These are phyloP conservation scores for Xylariaceae sp. DNA, from an alignment of 2,329 filamentous ascomycete genomes.

Conservation along the genomic window DNA sequence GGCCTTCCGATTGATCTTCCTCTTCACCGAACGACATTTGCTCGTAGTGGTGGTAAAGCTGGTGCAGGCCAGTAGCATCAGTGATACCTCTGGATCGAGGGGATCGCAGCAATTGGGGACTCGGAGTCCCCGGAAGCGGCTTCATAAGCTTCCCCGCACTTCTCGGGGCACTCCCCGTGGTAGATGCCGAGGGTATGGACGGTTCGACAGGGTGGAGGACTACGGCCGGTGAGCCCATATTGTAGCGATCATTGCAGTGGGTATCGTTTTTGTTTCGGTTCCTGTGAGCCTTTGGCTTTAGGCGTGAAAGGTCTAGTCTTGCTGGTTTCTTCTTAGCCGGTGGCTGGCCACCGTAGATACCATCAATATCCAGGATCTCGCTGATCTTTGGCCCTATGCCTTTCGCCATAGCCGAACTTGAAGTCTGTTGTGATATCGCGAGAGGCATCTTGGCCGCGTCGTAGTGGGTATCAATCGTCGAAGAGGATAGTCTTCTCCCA, in stretches of 20 bases:
- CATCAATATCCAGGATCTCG: slow-evolving; percentile 42
- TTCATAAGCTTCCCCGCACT: slow-evolving; percentile 16
- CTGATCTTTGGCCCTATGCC: slow-evolving; percentile 45
- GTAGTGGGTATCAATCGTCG: slow-evolving; percentile 53
- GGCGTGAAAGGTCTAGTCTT: slow-evolving; percentile 43
- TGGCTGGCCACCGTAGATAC: slow-evolving; percentile 23
- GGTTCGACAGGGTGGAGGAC: slow-evolving; percentile 29
- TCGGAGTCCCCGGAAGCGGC: slow-evolving; percentile 21
- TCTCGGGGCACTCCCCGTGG: slow-evolving; percentile 6
- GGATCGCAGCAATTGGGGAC: slow-evolving; percentile 1
- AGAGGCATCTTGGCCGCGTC: slow-evolving; percentile 51
- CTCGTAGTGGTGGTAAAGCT: slow-evolving; percentile 55
- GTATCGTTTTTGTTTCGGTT: slow-evolving; percentile 23
- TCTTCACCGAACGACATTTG: slow-evolving; percentile 46
- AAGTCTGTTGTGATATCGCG: slow-evolving; percentile 55
- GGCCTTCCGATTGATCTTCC: slow-evolving; percentile 14
- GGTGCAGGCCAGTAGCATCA: slow-evolving; percentile 39
- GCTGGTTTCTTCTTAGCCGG: slow-evolving; percentile 40
- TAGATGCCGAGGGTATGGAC: slow-evolving; percentile 8
- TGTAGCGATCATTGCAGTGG: slow-evolving; percentile 32
- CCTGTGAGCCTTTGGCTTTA: slow-evolving; percentile 35
- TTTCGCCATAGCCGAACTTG: slow-evolving; percentile 53
- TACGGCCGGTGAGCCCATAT: slow-evolving; percentile 39
- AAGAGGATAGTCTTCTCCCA: slow-evolving; percentile 46
- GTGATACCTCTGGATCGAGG: slow-evolving; percentile 26